Evolutionary conservation across 257 asterid species (phyloP).

Genomic region (Nicotiana obtusifolia): DNA sequence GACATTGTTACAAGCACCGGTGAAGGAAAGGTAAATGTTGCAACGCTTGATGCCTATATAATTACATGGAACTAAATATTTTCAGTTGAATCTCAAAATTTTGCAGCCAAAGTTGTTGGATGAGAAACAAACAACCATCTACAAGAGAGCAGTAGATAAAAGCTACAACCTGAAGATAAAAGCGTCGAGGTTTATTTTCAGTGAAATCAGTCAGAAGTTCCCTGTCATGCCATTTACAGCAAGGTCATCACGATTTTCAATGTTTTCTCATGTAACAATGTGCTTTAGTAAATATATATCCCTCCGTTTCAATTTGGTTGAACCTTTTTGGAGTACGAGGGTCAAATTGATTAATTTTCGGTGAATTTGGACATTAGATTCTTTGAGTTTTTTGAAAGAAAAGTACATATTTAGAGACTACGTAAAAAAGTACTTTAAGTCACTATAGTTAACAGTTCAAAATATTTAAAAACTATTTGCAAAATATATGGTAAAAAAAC

Average conservation of each 20-base stretch:
- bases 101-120: conserved; percentile 64
- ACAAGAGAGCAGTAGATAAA: conserved; percentile 93
- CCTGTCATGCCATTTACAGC: conserved; percentile 79
- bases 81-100: conserved; percentile 5
- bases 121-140: conserved; percentile 94
- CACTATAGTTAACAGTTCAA: too few species aligned
- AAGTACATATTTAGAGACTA: too few species aligned
- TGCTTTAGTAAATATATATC: background rate
- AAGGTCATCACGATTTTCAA: conserved; percentile 29
- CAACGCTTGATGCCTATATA: background rate
- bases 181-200: conserved; percentile 85
- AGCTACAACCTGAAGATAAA: conserved; percentile 80
- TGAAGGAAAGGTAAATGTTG: conserved; percentile 71
- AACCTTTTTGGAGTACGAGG: too few species aligned
- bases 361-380: too few species aligned
- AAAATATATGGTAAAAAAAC: too few species aligned
- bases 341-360: too few species aligned
- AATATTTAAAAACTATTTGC: too few species aligned
- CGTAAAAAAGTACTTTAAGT: too few species aligned
- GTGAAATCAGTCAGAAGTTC: conserved; percentile 80
- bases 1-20: conserved; percentile 92
- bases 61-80: background rate
- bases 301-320: too few species aligned
- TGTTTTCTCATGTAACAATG: background rate
- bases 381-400: too few species aligned